Conservation (phyloP, 345 rosid species). For the Eucalyptus sp. region DNA sequence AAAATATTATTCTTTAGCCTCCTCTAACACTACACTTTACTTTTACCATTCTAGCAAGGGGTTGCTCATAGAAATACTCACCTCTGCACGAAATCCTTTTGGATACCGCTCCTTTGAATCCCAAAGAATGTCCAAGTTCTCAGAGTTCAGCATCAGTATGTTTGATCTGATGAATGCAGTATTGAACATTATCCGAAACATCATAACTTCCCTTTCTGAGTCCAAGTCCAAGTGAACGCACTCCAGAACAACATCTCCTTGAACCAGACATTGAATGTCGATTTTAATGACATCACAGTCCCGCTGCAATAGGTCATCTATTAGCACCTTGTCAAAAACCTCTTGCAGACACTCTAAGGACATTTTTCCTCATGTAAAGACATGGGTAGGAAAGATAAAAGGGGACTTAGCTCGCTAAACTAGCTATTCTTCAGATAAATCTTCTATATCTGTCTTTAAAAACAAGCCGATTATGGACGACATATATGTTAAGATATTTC, state of each 20-base stretch:
- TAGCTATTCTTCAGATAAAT: background rate
- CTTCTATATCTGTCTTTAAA: background rate
- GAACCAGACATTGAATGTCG: slow-evolving; percentile 92
- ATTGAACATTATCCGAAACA: slow-evolving; percentile 95
- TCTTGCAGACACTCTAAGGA: background rate
- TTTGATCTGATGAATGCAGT: slow-evolving; percentile 97
- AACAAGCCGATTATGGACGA: background rate
- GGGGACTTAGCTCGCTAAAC: background rate
- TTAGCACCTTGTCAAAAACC: background rate
- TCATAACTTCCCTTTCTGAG: slow-evolving; percentile 93
- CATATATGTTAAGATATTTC: background rate
- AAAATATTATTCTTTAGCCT: background rate
- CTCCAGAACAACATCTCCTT: slow-evolving; percentile 97
- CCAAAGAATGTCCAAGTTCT: slow-evolving; percentile 97
- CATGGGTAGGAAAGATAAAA: background rate
- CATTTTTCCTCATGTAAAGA: background rate
- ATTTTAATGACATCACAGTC: slow-evolving; percentile 95
- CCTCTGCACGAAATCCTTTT: slow-evolving; percentile 95
- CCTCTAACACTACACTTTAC: background rate
- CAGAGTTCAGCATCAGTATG: slow-evolving; percentile 88
- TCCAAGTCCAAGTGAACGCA: slow-evolving; percentile 90
- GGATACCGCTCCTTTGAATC: slow-evolving; percentile 87
- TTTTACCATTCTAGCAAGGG: background rate
- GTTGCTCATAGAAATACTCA: slow-evolving; percentile 4
- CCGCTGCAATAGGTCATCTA: slow-evolving; percentile 37